Percentiles rank a stretch among this genome's conserved stretches.
Conservation (phyloP, 108 stramenopile genomes). For the Discostella pseudostelligera region DNA sequence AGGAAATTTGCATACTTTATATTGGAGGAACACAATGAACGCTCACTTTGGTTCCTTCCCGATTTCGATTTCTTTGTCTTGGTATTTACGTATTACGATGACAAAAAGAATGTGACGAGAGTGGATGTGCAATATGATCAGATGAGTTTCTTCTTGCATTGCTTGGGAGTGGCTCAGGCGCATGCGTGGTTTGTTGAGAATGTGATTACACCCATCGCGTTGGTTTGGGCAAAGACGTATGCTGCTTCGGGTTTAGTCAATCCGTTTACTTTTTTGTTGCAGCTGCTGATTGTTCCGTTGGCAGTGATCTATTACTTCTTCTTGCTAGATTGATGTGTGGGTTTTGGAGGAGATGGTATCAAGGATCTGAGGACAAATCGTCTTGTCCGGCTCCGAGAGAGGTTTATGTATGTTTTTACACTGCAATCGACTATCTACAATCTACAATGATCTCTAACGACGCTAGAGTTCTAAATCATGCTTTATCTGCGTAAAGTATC, state of each 20-base stretch:
- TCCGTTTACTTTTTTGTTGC: conserved; percentile 41
- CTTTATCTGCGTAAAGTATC: no score
- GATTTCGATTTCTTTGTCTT: conserved; percentile 44
- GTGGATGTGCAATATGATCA: conserved; percentile 53
- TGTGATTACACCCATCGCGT: conserved; percentile 31
- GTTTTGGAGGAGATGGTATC: neutral
- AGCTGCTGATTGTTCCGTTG: conserved; percentile 35
- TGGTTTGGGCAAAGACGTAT: conserved; percentile 33
- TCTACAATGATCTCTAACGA: no score
- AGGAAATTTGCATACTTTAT: conserved; percentile 41
- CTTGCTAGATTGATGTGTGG: neutral
- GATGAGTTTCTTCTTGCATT: conserved; percentile 47
- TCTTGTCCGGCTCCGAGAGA: no score
- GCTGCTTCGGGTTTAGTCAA: conserved; percentile 32
- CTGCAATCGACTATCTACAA: no score
- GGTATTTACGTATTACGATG: conserved; percentile 42
- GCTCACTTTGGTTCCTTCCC: conserved; percentile 30
- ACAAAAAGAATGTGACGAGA: conserved; percentile 34
- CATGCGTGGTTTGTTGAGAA: conserved; percentile 36
- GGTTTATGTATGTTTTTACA: no score
- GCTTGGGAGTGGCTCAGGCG: conserved; percentile 34
- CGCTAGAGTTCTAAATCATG: no score
- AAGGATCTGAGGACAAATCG: no score
- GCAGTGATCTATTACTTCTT: conserved; percentile 9
- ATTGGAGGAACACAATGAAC: conserved; percentile 43